Evolutionary conservation across 208 protist species (phyloP), one percentile per base, ranked within the genome.

Genomic region (Leishmania tarentolae): DNA sequence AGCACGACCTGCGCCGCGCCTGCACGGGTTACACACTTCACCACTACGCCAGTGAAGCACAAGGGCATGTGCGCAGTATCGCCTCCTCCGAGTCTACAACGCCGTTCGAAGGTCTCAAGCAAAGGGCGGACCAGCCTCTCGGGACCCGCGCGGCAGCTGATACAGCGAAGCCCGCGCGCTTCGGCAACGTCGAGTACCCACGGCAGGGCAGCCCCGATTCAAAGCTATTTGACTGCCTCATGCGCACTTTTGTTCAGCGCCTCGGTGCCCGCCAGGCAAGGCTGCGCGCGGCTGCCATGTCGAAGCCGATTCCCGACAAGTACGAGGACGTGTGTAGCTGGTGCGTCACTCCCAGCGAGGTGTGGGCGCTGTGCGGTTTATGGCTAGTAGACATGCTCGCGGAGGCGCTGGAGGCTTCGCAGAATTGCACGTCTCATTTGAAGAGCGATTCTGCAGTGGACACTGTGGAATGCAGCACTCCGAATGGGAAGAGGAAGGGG

Each of bases 1-100:
- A 98, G 86, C 92, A 96, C 76, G 96, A 98, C 73, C 84, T 98
- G 72, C 90, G 93, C 46, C 92, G 92, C 31, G 87, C 92, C 3
- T 96, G 95, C 82, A 83, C 86, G 68, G 40, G 63, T 6, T 96
- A 97, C 81, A 59, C 46, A 5, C 42, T 96, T 35, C 40, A 35
- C 0, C 70, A 85, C 52, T 92, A 94, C 82, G 84, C 77, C 42
- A 90, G 88, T 63, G 87, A 93, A 66, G 78, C 77, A 28, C 42
- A 24, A 17, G 76, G 61, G 8, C 61, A 52, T 8, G 46, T n/a
- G 42, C 3, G 63, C 40, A 76, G 37, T 31, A 13, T 0, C 11
- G 50, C 2, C 15, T 53, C 72, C 52, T n/a, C 44, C 11, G 44
- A 46, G 35, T 15, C 37, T 40, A 42, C 21, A 24, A 40, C 61